phyloP scores from a whole-genome alignment of 2,329 filamentous ascomycete species.

The Penicillium sp. region DNA sequence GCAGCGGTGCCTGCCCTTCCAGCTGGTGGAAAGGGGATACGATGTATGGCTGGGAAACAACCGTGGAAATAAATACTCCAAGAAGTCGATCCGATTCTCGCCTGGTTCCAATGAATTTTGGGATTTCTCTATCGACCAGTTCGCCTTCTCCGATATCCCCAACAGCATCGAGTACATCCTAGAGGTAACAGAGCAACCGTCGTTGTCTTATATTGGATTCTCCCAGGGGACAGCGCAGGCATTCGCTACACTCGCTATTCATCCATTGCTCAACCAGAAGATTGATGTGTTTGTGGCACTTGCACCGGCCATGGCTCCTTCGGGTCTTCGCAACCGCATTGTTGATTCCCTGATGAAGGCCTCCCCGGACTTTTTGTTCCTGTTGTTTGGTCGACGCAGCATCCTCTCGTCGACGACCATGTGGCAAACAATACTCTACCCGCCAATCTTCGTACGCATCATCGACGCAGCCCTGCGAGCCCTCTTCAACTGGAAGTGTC shows the following conservation, averaged over 20 bases:
- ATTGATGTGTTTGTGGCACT: constrained; percentile 95
- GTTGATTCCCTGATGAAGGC: constrained; percentile 93
- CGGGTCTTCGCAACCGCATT: constrained; percentile 82
- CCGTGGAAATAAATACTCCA: constrained; percentile 97
- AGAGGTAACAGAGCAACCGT: constrained; percentile 74
- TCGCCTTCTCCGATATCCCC: constrained; percentile 95
- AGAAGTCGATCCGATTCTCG: constrained; percentile 77
- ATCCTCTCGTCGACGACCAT: constrained; percentile 92
- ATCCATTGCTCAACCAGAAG: constrained; percentile 87
- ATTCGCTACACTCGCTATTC: constrained; percentile 88
- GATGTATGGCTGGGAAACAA: constrained; percentile 99
- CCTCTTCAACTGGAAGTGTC: constrained; percentile 84
- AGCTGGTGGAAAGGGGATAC: constrained; percentile 84
- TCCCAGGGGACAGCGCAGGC: constrained; percentile 96
- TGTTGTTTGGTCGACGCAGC: constrained; percentile 86
- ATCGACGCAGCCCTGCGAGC: constrained; percentile 81
- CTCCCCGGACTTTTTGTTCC: constrained; percentile 85
- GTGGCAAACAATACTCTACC: constrained; percentile 96
- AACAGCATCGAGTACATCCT: constrained; percentile 92
- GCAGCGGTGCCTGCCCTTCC: constrained; percentile 82
- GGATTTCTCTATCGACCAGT: constrained; percentile 98
- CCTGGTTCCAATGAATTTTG: constrained; percentile 80
- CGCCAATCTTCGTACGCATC: constrained; percentile 82
- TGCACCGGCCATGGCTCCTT: constrained; percentile 93
- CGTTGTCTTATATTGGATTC: constrained; percentile 93